A percentile compares a stretch with the other conserved stretches of the same genome.
Conservation (phyloP, 352 stramenopile species). For the Globisporangium heterothallicum region DNA sequence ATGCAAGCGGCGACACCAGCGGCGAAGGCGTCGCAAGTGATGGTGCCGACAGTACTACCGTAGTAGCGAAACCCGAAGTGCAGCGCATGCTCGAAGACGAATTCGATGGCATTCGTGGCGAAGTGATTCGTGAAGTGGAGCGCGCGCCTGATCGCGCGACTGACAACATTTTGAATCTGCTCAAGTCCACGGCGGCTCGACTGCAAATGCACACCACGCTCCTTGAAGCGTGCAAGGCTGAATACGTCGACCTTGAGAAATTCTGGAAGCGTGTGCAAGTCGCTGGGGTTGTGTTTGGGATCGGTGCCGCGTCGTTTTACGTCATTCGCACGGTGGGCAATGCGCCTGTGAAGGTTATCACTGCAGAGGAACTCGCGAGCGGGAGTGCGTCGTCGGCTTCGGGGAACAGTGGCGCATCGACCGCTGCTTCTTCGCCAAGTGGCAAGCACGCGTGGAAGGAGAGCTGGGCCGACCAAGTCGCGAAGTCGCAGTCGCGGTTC, state of each 20-base stretch:
- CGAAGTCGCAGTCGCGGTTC: conserved; percentile 60
- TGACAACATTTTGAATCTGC: conserved; percentile 76
- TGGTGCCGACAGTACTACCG: too few species aligned
- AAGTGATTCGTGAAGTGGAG: conserved; percentile 82
- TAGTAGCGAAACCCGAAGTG: conserved; percentile 32
- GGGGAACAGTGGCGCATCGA: neutral
- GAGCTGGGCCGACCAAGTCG: conserved; percentile 77
- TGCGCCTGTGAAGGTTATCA: conserved; percentile 24
- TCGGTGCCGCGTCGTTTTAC: conserved; percentile 68
- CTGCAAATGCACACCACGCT: conserved; percentile 85
- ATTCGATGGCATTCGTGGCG: conserved; percentile 78
- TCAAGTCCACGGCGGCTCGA: conserved; percentile 70
- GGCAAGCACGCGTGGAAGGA: conserved; percentile 48
- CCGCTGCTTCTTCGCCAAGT: conserved; percentile 6
- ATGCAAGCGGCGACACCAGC: too few species aligned
- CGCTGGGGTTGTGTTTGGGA: conserved; percentile 43
- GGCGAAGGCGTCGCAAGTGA: too few species aligned
- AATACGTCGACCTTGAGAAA: conserved; percentile 63
- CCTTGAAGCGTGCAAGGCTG: conserved; percentile 68
- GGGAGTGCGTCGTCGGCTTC: conserved; percentile 7
- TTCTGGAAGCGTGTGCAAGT: conserved; percentile 78
- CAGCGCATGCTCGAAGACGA: conserved; percentile 79
- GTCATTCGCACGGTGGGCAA: conserved; percentile 65
- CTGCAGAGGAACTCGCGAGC: conserved; percentile 17
- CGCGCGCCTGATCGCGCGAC: conserved; percentile 76